Percentiles rank a stretch among this genome's conserved stretches.
These are phyloP conservation scores for Vanilla planifolia DNA, from an alignment of 106 monocot genomes.

Conservation along the genomic window DNA sequence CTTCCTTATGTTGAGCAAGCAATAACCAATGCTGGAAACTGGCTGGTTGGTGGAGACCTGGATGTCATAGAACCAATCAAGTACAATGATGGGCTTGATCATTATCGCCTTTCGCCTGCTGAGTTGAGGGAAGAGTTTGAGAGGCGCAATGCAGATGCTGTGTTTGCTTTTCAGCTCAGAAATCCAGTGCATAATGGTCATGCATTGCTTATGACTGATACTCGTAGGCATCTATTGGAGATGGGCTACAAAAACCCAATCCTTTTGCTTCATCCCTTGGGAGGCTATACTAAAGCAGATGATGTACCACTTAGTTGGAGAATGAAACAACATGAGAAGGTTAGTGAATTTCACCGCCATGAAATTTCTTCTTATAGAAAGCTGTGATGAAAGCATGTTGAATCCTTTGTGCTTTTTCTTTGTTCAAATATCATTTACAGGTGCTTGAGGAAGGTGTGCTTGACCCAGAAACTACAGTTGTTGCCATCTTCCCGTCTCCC, in stretches of 20 bases:
- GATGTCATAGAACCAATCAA: slow-evolving; percentile 87
- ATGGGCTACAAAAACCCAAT: slow-evolving; percentile 93
- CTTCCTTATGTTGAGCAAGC: slow-evolving; percentile 81
- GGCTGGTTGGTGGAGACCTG: slow-evolving; percentile 86
- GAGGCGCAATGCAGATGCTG: slow-evolving; percentile 85
- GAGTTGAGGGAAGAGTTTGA: slow-evolving; percentile 76
- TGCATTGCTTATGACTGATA: slow-evolving; percentile 92
- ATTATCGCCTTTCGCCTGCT: slow-evolving; percentile 78
- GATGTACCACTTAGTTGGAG: slow-evolving; percentile 94
- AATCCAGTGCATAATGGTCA: slow-evolving; percentile 98
- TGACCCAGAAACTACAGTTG: slow-evolving; percentile 83
- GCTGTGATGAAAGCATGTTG: too few relatives aligned
- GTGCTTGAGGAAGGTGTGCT: slow-evolving; percentile 93
- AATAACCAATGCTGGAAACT: slow-evolving; percentile 71
- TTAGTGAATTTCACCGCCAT: background rate
- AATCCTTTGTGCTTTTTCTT: background rate
- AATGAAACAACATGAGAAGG: slow-evolving; percentile 98
- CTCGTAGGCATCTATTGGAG: slow-evolving; percentile 65
- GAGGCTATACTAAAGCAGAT: slow-evolving; percentile 92
- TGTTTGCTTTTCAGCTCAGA: slow-evolving; percentile 95
- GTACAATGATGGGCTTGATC: slow-evolving; percentile 87
- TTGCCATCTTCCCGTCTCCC: slow-evolving; percentile 91
- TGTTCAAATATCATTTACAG: slow-evolving; percentile 20
- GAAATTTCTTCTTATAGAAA: too few relatives aligned
- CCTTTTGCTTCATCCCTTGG: slow-evolving; percentile 79